phyloP scores from a whole-genome alignment of 2,329 filamentous ascomycete species.

The Arthroderma uncinatum region DNA sequence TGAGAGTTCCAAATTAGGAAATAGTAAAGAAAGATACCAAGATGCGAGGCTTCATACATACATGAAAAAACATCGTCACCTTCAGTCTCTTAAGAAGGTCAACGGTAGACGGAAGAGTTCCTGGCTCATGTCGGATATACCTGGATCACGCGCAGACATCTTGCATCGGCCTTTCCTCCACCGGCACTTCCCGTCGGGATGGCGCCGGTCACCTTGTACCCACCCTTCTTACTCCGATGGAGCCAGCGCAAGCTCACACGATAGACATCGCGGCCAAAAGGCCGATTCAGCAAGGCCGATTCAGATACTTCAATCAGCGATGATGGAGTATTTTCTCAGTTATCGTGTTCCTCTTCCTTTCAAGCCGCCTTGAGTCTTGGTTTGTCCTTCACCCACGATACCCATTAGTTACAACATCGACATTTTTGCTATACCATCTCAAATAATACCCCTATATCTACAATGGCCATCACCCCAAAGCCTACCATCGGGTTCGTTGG shows the following conservation, averaged over 20 bases:
- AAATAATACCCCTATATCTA: not conserved
- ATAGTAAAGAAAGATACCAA: too few species aligned
- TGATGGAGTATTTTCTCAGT: not conserved
- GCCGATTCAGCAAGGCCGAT: not conserved
- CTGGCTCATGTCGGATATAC: too few species aligned
- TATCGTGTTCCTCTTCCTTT: not conserved
- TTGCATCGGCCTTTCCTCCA: not conserved
- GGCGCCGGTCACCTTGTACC: not conserved
- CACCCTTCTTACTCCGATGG: not conserved
- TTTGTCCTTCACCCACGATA: not conserved
- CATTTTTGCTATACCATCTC: not conserved
- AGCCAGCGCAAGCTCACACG: not conserved
- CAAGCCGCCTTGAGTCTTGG: not conserved
- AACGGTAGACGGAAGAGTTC: too few species aligned
- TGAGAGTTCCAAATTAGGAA: too few species aligned
- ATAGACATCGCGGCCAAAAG: not conserved
- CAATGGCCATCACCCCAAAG: conserved; percentile 23
- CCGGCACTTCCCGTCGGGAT: not conserved
- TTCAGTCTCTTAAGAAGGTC: too few species aligned
- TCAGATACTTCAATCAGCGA: not conserved
- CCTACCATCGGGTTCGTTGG: conserved; percentile 56
- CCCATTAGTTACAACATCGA: too few species aligned
- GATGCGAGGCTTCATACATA: too few species aligned
- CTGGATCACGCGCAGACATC: too few species aligned
- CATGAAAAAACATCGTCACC: too few species aligned